Evolutionary conservation across 345 rosid species (phyloP).

Genomic region (Rhodamnia rubescens): DNA sequence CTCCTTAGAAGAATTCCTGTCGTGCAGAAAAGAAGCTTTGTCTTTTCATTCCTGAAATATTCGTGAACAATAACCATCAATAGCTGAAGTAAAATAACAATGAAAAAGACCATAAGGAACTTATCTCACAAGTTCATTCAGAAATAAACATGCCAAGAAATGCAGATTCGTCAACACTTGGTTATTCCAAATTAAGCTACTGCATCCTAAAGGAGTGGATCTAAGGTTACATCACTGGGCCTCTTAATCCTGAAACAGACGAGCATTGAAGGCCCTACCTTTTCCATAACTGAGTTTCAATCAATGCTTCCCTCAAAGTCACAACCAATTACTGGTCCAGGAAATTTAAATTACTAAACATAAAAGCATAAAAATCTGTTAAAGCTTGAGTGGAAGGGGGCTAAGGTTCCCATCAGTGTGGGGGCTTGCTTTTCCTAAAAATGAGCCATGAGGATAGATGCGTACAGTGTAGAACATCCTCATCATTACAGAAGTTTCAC

Average conservation of each 20-base stretch:
- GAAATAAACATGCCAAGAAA: neutral
- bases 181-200: neutral
- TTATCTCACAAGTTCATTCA: neutral
- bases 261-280: neutral
- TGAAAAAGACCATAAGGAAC: neutral
- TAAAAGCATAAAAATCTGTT: neutral
- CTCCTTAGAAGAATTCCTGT: conserved; percentile 89
- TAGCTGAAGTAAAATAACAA: neutral
- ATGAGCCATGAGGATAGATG: neutral
- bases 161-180: neutral
- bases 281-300: neutral
- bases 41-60: conserved; percentile 65
- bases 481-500: neutral
- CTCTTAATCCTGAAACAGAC: neutral
- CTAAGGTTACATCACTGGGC: neutral
- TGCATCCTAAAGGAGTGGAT: neutral
- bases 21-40: conserved; percentile 88
- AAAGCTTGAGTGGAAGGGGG: neutral
- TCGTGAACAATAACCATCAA: neutral
- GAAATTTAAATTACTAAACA: neutral
- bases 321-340: neutral
- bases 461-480: neutral
- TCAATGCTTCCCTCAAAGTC: neutral
- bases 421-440: neutral
- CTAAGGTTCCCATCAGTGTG: neutral